Conservation (phyloP, 371 early-diverging fungal species). For the Batkoa obscura region DNA sequence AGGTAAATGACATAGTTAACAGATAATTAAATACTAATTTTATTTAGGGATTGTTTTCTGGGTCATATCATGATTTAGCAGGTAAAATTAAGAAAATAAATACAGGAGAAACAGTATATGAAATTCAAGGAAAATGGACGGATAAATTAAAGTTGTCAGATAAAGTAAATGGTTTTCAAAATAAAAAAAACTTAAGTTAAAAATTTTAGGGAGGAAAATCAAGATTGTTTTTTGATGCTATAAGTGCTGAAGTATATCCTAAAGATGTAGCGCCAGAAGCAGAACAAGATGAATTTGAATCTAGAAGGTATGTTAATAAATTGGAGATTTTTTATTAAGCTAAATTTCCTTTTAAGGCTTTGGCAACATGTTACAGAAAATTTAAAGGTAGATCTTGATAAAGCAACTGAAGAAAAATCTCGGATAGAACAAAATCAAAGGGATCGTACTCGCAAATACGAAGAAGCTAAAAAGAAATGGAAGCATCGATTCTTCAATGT, state of each 20-base stretch:
- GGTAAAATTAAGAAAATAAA: conserved; percentile 68
- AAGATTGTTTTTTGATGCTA: conserved; percentile 45
- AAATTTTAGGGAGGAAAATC: conserved; percentile 16
- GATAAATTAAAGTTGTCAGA: conserved; percentile 37
- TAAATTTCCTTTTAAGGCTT: conserved; percentile 18
- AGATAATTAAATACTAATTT: conserved; percentile 8
- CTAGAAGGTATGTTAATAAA: conserved; percentile 30
- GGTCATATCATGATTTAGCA: conserved; percentile 55
- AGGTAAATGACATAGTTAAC: conserved; percentile 29
- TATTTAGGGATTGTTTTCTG: conserved; percentile 58
- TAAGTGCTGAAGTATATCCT: conserved; percentile 34
- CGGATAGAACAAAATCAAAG: conserved; percentile 74
- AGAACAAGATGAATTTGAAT: conserved; percentile 67
- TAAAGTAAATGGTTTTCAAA: not conserved
- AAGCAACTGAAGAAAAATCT: conserved; percentile 65
- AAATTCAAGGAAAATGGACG: conserved; percentile 78
- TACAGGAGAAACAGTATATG: conserved; percentile 54
- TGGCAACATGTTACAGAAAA: conserved; percentile 75
- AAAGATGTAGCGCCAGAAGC: conserved; percentile 45
- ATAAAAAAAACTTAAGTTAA: conserved; percentile 8
- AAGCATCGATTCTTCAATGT: conserved; percentile 26
- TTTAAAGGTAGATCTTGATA: conserved; percentile 42
- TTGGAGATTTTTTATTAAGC: not conserved
- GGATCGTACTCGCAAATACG: conserved; percentile 35
- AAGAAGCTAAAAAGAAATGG: conserved; percentile 22